Conservation (phyloP, 805 yeast species). For the Zygosaccharomyces pseudorouxii region DNA sequence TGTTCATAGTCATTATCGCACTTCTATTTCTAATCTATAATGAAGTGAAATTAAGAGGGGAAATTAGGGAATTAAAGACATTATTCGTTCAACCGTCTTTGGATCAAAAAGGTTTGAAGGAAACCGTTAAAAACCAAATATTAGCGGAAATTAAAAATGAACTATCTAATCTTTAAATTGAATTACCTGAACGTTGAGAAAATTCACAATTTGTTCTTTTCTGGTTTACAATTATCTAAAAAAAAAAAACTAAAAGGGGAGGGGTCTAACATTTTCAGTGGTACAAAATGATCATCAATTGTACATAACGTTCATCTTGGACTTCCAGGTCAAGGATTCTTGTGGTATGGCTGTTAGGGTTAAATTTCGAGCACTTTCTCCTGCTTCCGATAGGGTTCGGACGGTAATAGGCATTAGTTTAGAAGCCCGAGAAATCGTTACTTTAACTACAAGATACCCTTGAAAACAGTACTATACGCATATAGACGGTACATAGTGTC, state of each 20-base stretch:
- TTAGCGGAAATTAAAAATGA: neutral
- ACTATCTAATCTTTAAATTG: neutral
- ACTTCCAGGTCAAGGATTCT: no score
- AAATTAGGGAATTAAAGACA: neutral
- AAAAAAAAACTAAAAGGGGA: no score
- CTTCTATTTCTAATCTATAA: constrained; percentile 12
- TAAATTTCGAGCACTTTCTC: no score
- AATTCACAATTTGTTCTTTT: neutral
- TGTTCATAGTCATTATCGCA: constrained; percentile 10
- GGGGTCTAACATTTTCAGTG: no score
- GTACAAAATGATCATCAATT: no score
- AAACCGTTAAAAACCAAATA: neutral
- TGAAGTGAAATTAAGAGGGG: constrained; percentile 13
- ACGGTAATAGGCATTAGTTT: neutral
- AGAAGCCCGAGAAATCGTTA: neutral
- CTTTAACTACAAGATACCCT: neutral
- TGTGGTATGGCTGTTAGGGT: no score
- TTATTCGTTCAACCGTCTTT: neutral
- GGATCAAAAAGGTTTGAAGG: neutral
- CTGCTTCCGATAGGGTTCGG: neutral
- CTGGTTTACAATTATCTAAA: no score
- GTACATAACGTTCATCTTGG: no score
- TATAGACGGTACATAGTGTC: neutral
- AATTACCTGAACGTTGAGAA: neutral
- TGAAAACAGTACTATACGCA: neutral